phyloP scores from a whole-genome alignment of 2,329 filamentous ascomycete species.

The Coniochaeta prunicola region DNA sequence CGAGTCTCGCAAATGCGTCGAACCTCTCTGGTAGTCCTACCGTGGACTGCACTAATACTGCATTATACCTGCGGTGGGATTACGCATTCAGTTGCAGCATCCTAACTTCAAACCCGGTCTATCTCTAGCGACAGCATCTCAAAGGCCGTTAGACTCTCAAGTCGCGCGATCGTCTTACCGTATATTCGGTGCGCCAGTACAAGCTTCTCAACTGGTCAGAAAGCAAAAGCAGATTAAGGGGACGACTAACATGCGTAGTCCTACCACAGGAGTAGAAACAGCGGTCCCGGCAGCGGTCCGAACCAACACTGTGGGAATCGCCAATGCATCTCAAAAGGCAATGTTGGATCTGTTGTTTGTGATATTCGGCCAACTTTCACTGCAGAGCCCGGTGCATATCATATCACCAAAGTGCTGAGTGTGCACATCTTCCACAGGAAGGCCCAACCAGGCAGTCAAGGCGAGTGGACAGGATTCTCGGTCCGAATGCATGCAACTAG shows the following conservation, averaged over 20 bases:
- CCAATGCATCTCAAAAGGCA: background rate
- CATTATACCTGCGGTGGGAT: too few relatives aligned
- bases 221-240: too few relatives aligned
- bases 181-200: too few relatives aligned
- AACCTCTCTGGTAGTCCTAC: background rate
- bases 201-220: too few relatives aligned
- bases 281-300: background rate
- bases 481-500: constrained; percentile 18
- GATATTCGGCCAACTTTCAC: background rate
- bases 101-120: too few relatives aligned
- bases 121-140: too few relatives aligned
- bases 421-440: background rate
- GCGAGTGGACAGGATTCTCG: constrained; percentile 10
- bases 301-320: background rate
- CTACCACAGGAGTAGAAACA: too few relatives aligned
- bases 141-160: too few relatives aligned
- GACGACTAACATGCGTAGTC: too few relatives aligned
- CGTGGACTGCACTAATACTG: background rate
- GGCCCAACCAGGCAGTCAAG: background rate
- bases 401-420: background rate
- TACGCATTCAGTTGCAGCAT: too few relatives aligned
- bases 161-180: too few relatives aligned
- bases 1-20: background rate
- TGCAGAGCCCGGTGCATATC: background rate
- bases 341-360: background rate